phyloP scores from a whole-genome alignment of 345 rosid species.

The Linum tenue region DNA sequence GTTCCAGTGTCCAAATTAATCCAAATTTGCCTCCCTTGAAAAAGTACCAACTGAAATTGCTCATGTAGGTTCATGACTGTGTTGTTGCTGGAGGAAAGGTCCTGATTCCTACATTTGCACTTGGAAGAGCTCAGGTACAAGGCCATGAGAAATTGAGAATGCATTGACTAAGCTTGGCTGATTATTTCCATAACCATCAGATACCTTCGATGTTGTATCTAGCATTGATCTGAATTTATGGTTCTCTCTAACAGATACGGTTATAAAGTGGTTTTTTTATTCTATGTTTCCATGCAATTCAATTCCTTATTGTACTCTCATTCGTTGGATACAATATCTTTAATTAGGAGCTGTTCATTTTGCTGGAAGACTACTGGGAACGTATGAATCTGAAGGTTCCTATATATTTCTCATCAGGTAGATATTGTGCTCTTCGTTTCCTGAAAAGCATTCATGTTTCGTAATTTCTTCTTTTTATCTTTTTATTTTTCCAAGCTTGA shows the following conservation, averaged over 20 bases:
- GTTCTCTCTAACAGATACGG: not conserved
- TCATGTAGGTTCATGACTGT: conserved; percentile 72
- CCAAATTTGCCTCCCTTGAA: not conserved
- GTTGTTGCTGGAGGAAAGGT: conserved; percentile 92
- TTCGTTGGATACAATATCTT: not conserved
- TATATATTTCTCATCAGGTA: conserved; percentile 91
- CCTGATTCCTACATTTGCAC: conserved; percentile 91
- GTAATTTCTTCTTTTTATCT: too few species aligned
- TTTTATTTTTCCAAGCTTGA: too few species aligned
- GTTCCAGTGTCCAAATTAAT: not conserved
- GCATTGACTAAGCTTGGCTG: not conserved
- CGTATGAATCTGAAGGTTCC: conserved; percentile 90
- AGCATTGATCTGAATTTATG: not conserved
- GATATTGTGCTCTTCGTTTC: conserved; percentile 12
- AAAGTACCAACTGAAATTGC: not conserved
- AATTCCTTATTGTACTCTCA: not conserved
- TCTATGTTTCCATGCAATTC: not conserved
- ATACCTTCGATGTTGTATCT: not conserved
- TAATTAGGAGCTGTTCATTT: conserved; percentile 70
- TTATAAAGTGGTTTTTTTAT: not conserved
- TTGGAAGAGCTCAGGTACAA: conserved; percentile 94
- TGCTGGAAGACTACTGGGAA: conserved; percentile 97
- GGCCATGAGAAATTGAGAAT: not conserved
- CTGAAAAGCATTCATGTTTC: not conserved
- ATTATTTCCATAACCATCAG: not conserved